phyloP scores from a whole-genome alignment of 768 basidiomycete genomes.

The Candolleomyces aberdarensis region DNA sequence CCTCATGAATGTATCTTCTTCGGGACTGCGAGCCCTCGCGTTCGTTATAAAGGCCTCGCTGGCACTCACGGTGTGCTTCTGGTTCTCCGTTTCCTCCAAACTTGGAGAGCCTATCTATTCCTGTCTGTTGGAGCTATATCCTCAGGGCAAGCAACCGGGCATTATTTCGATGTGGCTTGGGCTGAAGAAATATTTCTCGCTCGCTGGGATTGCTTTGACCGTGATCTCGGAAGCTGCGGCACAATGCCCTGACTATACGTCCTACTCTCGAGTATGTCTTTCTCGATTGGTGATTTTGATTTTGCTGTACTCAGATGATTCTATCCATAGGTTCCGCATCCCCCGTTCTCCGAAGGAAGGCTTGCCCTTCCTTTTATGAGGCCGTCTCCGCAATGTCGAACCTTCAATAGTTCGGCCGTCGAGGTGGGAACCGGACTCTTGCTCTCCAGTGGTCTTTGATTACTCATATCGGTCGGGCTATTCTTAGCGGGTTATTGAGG shows the following conservation, averaged over 20 bases:
- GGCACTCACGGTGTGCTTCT: not conserved
- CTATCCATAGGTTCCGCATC: conserved; percentile 50
- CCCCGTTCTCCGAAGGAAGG: conserved; percentile 55
- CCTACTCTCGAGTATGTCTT: conserved; percentile 48
- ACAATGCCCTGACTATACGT: conserved; percentile 61
- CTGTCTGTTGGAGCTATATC: not conserved
- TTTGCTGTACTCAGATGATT: conserved; percentile 1
- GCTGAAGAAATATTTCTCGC: conserved; percentile 9
- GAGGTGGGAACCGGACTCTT: conserved; percentile 43
- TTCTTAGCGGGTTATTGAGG: conserved; percentile 62
- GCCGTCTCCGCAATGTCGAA: conserved; percentile 64
- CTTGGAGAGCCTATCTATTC: not conserved
- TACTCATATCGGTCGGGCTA: not conserved
- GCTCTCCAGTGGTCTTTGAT: not conserved
- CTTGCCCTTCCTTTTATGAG: conserved; percentile 71
- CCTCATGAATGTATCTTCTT: not conserved
- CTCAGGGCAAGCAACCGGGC: not conserved
- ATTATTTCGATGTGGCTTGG: conserved; percentile 7
- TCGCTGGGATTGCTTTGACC: conserved; percentile 20
- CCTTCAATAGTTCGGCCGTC: conserved; percentile 72
- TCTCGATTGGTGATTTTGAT: not conserved
- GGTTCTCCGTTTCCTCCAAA: not conserved
- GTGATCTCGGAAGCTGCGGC: conserved; percentile 26
- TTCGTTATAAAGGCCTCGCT: not conserved
- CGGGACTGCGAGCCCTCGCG: not conserved